These are phyloP conservation scores for Aspergillus panamensis DNA, from an alignment of 495 filamentous ascomycete species.

Conservation along the genomic window DNA sequence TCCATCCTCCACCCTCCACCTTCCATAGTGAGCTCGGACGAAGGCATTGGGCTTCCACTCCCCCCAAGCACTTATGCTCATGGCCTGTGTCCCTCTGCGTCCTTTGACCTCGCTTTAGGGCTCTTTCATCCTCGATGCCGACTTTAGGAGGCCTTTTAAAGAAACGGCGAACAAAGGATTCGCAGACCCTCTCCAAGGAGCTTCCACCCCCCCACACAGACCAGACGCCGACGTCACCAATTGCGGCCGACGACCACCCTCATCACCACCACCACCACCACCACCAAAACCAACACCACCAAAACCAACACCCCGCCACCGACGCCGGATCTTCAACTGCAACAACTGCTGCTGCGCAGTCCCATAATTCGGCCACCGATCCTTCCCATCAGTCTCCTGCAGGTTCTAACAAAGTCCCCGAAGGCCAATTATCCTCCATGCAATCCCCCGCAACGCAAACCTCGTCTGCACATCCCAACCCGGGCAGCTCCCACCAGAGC, in stretches of 20 bases:
- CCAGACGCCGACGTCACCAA: constrained; percentile 47
- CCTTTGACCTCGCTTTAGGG: constrained; percentile 5
- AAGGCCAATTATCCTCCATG: constrained; percentile 38
- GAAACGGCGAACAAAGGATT: constrained; percentile 95
- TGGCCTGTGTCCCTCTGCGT: constrained; percentile 10
- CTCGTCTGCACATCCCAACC: constrained; percentile 25
- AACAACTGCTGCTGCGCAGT: constrained; percentile 3
- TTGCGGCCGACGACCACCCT: constrained; percentile 30
- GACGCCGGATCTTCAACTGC: constrained; percentile 8
- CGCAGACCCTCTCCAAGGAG: constrained; percentile 53
- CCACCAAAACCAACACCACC: constrained; percentile 16
- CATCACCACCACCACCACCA: constrained; percentile 22
- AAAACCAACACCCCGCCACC: constrained; percentile 23
- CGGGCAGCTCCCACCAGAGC: constrained; percentile 25
- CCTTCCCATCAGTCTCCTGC: constrained; percentile 23
- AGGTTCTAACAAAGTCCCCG: constrained; percentile 19
- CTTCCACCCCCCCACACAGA: constrained; percentile 44
- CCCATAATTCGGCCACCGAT: constrained; percentile 11
- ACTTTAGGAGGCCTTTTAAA: constrained; percentile 75
- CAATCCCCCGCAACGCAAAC: constrained; percentile 37
- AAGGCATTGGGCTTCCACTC: constrained; percentile 1
- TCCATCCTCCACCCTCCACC: too few species aligned
- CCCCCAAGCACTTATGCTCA: constrained; percentile 13
- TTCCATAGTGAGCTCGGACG: constrained; percentile 9
- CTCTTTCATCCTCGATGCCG: constrained; percentile 38